phyloP scores from a whole-genome alignment of 2,329 filamentous ascomycete genomes.

The Trichoderma oligosporum region DNA sequence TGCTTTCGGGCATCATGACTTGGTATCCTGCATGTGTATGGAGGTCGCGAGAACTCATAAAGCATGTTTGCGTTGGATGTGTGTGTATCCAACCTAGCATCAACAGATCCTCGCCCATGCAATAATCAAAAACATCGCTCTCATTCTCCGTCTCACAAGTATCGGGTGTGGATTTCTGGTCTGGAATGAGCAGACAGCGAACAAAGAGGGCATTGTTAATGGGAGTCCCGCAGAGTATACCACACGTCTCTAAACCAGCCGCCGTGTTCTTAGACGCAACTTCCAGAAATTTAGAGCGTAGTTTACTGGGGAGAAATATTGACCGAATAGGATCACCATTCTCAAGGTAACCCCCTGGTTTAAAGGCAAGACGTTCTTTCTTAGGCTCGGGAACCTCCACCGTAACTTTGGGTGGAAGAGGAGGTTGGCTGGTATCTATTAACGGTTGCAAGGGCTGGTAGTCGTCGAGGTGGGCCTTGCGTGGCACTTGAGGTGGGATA shows the following conservation, averaged over 20 bases:
- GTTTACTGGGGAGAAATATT: slow-evolving; percentile 74
- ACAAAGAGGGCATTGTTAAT: slow-evolving; percentile 94
- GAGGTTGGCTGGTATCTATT: slow-evolving; percentile 19
- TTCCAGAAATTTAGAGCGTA: slow-evolving; percentile 71
- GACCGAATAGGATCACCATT: slow-evolving; percentile 82
- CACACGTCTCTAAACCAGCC: slow-evolving; percentile 86
- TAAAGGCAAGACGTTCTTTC: slow-evolving; percentile 60
- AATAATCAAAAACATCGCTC: slow-evolving; percentile 80
- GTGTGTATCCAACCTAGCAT: slow-evolving; percentile 97
- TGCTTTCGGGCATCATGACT: slow-evolving; percentile 92
- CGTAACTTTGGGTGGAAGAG: slow-evolving; percentile 31
- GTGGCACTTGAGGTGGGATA: slow-evolving; percentile 31
- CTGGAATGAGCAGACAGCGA: slow-evolving; percentile 80
- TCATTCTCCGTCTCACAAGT: slow-evolving; percentile 95
- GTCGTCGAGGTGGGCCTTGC: slow-evolving; percentile 19
- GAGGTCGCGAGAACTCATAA: slow-evolving; percentile 91
- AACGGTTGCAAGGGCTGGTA: slow-evolving; percentile 19
- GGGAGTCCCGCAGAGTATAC: slow-evolving; percentile 84
- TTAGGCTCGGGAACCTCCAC: slow-evolving; percentile 34
- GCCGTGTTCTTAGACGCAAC: slow-evolving; percentile 73
- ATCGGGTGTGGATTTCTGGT: slow-evolving; percentile 84
- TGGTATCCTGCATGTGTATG: slow-evolving; percentile 95
- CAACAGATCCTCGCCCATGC: slow-evolving; percentile 76
- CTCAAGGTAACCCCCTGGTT: slow-evolving; percentile 83
- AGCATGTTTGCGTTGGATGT: slow-evolving; percentile 93